A percentile compares a stretch with the other conserved stretches of the same genome.
Conservation (phyloP, 441 rosid species). For the Theobroma grandiflorum region DNA sequence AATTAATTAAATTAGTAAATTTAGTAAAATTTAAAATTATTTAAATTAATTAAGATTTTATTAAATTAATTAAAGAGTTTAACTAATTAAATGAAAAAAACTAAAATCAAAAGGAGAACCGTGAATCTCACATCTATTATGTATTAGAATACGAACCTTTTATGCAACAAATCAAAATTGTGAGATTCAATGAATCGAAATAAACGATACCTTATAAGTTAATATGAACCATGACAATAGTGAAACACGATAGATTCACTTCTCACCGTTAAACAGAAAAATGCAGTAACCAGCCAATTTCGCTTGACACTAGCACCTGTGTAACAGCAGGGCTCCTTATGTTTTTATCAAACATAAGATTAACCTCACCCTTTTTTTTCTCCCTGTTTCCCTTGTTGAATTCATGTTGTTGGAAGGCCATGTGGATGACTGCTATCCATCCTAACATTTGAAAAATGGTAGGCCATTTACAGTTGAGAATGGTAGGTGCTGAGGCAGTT, state of each 20-base stretch:
- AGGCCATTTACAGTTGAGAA: not conserved
- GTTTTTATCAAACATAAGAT: not conserved
- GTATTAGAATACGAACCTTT: no score
- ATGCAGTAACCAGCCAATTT: conserved; percentile 43
- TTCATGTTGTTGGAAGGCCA: not conserved
- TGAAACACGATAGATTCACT: conserved; percentile 23
- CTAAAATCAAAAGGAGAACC: no score
- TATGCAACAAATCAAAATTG: no score
- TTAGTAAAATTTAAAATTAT: no score
- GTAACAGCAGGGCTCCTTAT: conserved; percentile 22
- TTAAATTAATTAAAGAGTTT: no score
- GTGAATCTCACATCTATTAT: no score
- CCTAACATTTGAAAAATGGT: not conserved
- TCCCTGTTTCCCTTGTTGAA: not conserved
- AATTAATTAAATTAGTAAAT: no score
- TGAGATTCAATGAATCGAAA: no score
- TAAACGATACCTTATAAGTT: no score
- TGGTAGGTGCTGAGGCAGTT: not conserved
- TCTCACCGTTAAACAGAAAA: conserved; percentile 50
- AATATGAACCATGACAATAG: no score
- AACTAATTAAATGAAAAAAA: no score
- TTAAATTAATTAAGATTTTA: no score
- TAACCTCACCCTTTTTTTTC: not conserved
- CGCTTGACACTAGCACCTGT: conserved; percentile 54
- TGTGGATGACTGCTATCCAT: not conserved